Percentiles rank a stretch among this genome's conserved stretches.
phyloP scores from a whole-genome alignment of 2,329 filamentous ascomycete species.

The Cladobotryum protrusum region DNA sequence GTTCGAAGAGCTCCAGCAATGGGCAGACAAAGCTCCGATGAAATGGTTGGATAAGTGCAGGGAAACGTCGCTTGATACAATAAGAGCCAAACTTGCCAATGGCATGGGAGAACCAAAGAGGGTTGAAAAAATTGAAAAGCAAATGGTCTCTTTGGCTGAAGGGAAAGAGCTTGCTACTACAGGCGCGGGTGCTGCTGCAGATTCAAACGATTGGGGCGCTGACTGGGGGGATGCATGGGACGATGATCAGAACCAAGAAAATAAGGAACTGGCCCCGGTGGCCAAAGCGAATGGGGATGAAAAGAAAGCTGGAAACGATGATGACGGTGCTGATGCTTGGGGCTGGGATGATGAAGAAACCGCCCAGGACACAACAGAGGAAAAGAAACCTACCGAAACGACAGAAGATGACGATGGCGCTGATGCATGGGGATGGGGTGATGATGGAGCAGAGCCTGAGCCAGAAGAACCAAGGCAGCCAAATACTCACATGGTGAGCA shows the following conservation, averaged over 20 bases:
- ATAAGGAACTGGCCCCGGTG: constrained; percentile 17
- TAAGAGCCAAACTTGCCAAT: constrained; percentile 61
- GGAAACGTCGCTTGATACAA: constrained; percentile 69
- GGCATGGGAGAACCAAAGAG: constrained; percentile 61
- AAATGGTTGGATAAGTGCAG: constrained; percentile 83
- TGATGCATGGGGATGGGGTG: constrained; percentile 85
- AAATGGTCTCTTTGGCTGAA: constrained; percentile 62
- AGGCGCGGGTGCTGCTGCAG: constrained; percentile 37
- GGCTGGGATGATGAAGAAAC: constrained; percentile 67
- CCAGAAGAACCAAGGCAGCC: constrained; percentile 12
- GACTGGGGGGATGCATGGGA: constrained; percentile 82
- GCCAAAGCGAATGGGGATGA: constrained; percentile 9
- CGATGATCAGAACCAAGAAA: constrained; percentile 51
- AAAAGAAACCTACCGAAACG: constrained; percentile 5
- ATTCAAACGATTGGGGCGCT: constrained; percentile 59
- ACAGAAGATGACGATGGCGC: constrained; percentile 42
- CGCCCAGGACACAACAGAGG: constrained; percentile 16
- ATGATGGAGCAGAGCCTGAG: constrained; percentile 45
- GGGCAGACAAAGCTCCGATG: constrained; percentile 72
- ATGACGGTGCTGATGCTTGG: constrained; percentile 63
- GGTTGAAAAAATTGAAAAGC: constrained; percentile 80
- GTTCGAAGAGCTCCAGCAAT: constrained; percentile 61
- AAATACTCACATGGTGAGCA: constrained; percentile 8
- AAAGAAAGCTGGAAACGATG: constrained; percentile 22
- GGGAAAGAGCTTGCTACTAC: constrained; percentile 59